phyloP scores from a whole-genome alignment of 106 monocot species.

The Allium cepa region DNA sequence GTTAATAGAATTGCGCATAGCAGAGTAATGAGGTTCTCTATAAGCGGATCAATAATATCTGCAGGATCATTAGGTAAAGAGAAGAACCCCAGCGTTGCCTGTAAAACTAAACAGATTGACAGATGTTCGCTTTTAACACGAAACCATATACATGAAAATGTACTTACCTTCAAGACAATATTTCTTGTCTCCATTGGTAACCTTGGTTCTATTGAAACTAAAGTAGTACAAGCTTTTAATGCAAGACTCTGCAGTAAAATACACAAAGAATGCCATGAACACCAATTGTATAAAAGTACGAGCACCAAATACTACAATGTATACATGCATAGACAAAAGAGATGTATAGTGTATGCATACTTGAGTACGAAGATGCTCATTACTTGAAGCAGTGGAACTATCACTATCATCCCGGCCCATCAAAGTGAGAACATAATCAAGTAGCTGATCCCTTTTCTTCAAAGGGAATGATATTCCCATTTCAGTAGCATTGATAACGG shows the following conservation, averaged over 20 bases:
- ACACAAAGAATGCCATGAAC: not conserved
- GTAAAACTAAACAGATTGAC: slow-evolving; percentile 10
- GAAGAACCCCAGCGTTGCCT: slow-evolving; percentile 90
- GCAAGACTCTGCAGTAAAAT: slow-evolving; percentile 76
- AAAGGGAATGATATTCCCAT: slow-evolving; percentile 85
- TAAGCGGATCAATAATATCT: slow-evolving; percentile 75
- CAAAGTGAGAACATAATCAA: slow-evolving; percentile 89
- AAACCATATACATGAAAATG: no score
- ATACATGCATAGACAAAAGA: not conserved
- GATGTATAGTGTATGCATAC: slow-evolving; percentile 24
- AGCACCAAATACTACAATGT: slow-evolving; percentile 5
- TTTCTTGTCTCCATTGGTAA: slow-evolving; percentile 92
- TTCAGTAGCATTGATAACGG: slow-evolving; percentile 91
- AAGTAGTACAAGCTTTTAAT: slow-evolving; percentile 85
- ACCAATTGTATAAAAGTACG: not conserved
- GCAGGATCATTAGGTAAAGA: slow-evolving; percentile 68
- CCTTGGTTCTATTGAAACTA: slow-evolving; percentile 88
- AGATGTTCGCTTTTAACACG: no score
- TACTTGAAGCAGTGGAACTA: slow-evolving; percentile 47
- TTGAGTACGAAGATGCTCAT: slow-evolving; percentile 83
- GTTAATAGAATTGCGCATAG: slow-evolving; percentile 91
- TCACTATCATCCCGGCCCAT: slow-evolving; percentile 90
- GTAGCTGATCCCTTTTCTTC: slow-evolving; percentile 82
- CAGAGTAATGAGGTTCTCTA: slow-evolving; percentile 80
- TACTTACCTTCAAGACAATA: slow-evolving; percentile 79